Evolutionary conservation across 1,284 basidiomycete species (phyloP), one percentile per base, ranked within the genome.

Genomic region (Microbotryum saponariae): DNA sequence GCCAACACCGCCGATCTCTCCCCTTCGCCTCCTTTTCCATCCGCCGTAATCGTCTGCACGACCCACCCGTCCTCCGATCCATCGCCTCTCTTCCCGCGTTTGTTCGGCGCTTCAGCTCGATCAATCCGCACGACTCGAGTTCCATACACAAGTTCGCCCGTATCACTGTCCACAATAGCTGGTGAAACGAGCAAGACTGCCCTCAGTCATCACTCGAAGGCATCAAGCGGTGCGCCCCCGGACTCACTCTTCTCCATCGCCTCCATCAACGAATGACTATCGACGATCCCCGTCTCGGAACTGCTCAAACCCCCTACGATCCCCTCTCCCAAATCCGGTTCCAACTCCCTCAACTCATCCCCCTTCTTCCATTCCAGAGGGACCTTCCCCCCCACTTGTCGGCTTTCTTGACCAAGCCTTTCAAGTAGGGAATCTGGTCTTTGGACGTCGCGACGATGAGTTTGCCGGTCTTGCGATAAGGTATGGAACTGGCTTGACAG

Each of bases 81-180:
- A 49, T 69, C 65, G 23, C 66, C 67, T 45, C 68, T 47, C 60
- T 65, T 63, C 47, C 62, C 47, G 63, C 73, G 59, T 45, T 61
- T 50, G 61, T 59, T 57, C 63, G 37, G 37, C 12, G 68, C 37
- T 70, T 74, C 75, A 58, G 77, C 48, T 69, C 70, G n/a, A 83
- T 97, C 92, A 16, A 98, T 81, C 31, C 94, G 83, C n/a, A 96
- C 90, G 23, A 91, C 90, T 25, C 80, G 80, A 0, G 92, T 96
- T 4, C 85, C 86, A 71, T 86, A 87, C 0, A 87, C 89, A 12
- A 96, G 77, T 59, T 89, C 83, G 12, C 88, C 88, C 31, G 77
- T 80, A 51, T 84, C 86, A 5, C 83, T 82, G 9, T 89, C 84
- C 10, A 77, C 76, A 56, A 97, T 84, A 57, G 93, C 89, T 67